A percentile compares a stretch with the other conserved stretches of the same genome.
phyloP scores from a whole-genome alignment of 2,329 filamentous ascomycete species.

The Verticillium nubilum region DNA sequence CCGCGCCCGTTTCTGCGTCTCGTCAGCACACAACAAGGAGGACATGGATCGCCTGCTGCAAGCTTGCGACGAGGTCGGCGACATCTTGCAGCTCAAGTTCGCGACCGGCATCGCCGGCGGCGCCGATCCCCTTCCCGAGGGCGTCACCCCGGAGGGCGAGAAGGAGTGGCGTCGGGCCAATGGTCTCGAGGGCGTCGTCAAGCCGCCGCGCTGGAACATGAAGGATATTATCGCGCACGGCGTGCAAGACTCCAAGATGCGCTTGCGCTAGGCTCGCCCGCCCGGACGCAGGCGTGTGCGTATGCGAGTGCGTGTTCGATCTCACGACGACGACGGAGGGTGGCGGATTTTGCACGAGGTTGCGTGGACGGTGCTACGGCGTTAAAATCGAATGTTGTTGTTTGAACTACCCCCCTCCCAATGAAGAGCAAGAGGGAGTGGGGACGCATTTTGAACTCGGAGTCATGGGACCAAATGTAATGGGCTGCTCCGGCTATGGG shows the following conservation, averaged over 20 bases:
- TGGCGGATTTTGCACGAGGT: neutral
- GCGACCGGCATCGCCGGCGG: slow-evolving; percentile 94
- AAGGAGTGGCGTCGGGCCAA: slow-evolving; percentile 57
- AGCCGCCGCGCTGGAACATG: slow-evolving; percentile 76
- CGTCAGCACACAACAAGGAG: slow-evolving; percentile 95
- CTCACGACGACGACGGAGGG: neutral
- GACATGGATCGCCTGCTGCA: slow-evolving; percentile 85
- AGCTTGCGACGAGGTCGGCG: slow-evolving; percentile 89
- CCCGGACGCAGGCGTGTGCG: neutral
- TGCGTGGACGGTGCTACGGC: neutral
- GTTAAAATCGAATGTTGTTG: neutral
- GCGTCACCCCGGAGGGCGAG: slow-evolving; percentile 66
- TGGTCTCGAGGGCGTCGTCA: slow-evolving; percentile 66
- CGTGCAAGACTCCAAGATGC: slow-evolving; percentile 68
- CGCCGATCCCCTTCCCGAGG: slow-evolving; percentile 68
- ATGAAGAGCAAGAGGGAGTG: too few relatives aligned
- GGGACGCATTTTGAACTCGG: neutral
- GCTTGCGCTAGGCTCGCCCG: slow-evolving; percentile 50
- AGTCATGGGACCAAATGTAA: neutral
- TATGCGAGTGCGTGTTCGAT: neutral
- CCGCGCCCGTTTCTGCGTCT: slow-evolving; percentile 91
- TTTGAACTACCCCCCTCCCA: too few relatives aligned
- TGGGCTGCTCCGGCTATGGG: neutral
- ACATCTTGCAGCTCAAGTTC: slow-evolving; percentile 91
- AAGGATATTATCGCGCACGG: slow-evolving; percentile 74